Evolutionary conservation across 78 protist genomes (phyloP), one percentile per base, ranked within the genome.

Genomic region (Emiliania huxleyi): DNA sequence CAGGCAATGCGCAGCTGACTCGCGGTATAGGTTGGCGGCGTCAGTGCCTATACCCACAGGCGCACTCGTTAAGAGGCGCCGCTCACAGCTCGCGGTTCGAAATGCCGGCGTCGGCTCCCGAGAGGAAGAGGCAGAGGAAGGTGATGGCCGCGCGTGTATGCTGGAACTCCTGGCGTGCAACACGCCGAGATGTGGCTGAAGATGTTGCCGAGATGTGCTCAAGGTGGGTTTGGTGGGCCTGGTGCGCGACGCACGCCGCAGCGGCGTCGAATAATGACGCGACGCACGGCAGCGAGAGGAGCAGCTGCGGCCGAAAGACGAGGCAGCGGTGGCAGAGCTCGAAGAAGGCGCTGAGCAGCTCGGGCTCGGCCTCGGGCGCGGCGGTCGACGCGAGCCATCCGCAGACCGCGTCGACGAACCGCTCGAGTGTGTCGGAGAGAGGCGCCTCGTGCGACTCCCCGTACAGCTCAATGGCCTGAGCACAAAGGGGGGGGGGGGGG

Each of bases 301-400:
- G 18, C 49, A 77, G 42, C 15, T 48, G 29, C 18, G 85, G 85
- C 3, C n/a, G 44, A 48, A 77, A 77, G 85, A 77, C 85, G 29
- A 77, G 85, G 85, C 85, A 37, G 2, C 85, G 85, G n/a, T 77
- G 85, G 85, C 85, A 77, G 46, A 44, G 11, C 42, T 81, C 89
- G 29, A 25, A 81, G 38, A 81, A 81, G 23, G 52, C 89, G 23
- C 11, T 40, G 35, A 77, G 87, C 12, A 77, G 87, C 87, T 77
- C 43, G 11, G 87, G 87, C 46, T 77, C 48, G 26, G 43, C n/a
- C 87, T 77, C 48, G 44, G 85, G 46, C 37, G 3, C 44, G 2
- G 75, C 75, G 75, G n/a, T 3, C 75, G 11, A 21, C 33, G 8
- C 23, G 37, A 62, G 3, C 33, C 37, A 19, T 2, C 29, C 23